Conservation (phyloP, 805 yeast species). For the Pichia cephalocereana region DNA sequence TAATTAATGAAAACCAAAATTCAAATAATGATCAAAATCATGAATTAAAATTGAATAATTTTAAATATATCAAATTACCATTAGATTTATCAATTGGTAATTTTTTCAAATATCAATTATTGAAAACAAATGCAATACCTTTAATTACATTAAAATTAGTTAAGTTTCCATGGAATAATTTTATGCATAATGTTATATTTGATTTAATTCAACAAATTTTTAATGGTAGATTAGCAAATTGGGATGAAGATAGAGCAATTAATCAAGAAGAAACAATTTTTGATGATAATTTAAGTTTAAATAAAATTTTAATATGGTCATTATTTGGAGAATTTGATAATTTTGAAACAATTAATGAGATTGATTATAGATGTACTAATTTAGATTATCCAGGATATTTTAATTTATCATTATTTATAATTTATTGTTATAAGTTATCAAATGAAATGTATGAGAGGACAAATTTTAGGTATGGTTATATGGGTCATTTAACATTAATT, state of each 20-base stretch:
- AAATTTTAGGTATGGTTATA: slow-evolving; percentile 45
- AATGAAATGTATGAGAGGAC: slow-evolving; percentile 24
- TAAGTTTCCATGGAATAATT: slow-evolving; percentile 91
- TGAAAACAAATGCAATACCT: slow-evolving; percentile 59
- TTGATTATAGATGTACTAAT: slow-evolving; percentile 8
- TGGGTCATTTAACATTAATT: slow-evolving; percentile 49
- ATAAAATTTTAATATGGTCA: slow-evolving; percentile 28
- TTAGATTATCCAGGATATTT: slow-evolving; percentile 24
- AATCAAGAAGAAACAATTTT: slow-evolving; percentile 26
- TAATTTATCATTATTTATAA: slow-evolving; percentile 23
- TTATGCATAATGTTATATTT: slow-evolving; percentile 92
- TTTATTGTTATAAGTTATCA: slow-evolving; percentile 23
- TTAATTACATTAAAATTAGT: slow-evolving; percentile 61
- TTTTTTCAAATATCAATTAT: slow-evolving; percentile 64
- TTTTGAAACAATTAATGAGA: slow-evolving; percentile 7
- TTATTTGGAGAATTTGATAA: slow-evolving; percentile 24
- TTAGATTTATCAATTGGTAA: slow-evolving; percentile 56
- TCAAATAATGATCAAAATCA: slow-evolving; percentile 12
- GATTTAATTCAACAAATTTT: slow-evolving; percentile 91
- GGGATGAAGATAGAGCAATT: slow-evolving; percentile 29
- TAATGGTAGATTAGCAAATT: slow-evolving; percentile 48
- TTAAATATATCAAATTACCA: slow-evolving; percentile 19
- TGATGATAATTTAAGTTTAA: slow-evolving; percentile 26
- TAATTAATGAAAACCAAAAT: slow-evolving; percentile 15
- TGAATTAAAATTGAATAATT: slow-evolving; percentile 15